These are phyloP conservation scores for Suhomyces prunicola DNA, from an alignment of 805 yeast genomes.

Conservation along the genomic window DNA sequence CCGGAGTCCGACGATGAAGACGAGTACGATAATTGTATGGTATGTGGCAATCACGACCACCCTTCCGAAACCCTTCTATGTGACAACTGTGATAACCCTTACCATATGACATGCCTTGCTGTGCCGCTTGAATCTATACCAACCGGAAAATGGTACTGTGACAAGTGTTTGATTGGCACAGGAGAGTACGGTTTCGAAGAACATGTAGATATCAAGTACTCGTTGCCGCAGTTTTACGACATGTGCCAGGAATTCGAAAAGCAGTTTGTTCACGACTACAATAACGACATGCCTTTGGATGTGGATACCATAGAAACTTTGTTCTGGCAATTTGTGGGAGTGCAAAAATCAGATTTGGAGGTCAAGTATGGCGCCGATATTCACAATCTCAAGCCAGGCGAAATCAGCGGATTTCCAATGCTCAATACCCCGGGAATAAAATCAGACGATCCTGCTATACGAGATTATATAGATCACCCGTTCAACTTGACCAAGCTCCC, in stretches of 20 bases:
- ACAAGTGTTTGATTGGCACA: constrained; percentile 78
- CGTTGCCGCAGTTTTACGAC: constrained; percentile 57
- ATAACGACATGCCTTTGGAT: constrained; percentile 28
- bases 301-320: constrained; percentile 52
- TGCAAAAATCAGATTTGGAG: constrained; percentile 45
- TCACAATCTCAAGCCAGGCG: constrained; percentile 61
- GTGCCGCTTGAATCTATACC: constrained; percentile 56
- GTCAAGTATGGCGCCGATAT: constrained; percentile 86
- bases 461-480: constrained; percentile 53
- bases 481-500: constrained; percentile 78
- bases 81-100: constrained; percentile 69
- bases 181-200: constrained; percentile 89
- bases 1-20: constrained; percentile 28
- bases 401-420: constrained; percentile 75
- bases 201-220: constrained; percentile 47
- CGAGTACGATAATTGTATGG: constrained; percentile 37
- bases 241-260: constrained; percentile 49
- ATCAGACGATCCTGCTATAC: constrained; percentile 13
- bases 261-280: constrained; percentile 37
- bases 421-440: constrained; percentile 14
- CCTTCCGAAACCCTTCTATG: constrained; percentile 57
- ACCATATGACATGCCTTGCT: constrained; percentile 64
- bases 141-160: constrained; percentile 72
- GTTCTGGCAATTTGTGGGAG: constrained; percentile 59
- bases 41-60: constrained; percentile 47